Evolutionary conservation across 192 early-diverging fungal species (phyloP).

Genomic region (Rhizophagus clarus): DNA sequence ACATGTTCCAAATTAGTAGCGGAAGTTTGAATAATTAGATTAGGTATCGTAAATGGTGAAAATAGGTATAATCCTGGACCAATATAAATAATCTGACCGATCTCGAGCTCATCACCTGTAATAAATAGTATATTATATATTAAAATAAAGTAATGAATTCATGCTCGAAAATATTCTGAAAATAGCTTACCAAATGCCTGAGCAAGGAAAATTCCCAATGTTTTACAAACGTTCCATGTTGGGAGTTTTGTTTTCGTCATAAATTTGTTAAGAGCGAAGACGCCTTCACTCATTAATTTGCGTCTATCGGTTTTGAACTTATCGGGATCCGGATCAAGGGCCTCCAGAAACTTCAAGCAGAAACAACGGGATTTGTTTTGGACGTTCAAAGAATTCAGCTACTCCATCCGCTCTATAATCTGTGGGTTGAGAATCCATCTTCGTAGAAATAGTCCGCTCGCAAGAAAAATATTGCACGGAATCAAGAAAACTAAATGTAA

Average conservation of each 20-base stretch:
- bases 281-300: slow-evolving; percentile 14
- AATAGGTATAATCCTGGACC: not conserved
- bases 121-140: slow-evolving; percentile 11
- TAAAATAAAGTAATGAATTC: not conserved
- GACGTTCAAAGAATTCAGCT: slow-evolving; percentile 8
- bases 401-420: slow-evolving; percentile 18
- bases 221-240: not conserved
- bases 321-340: not conserved
- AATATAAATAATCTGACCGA: not conserved
- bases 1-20: not conserved
- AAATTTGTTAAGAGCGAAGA: not conserved
- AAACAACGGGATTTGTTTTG: slow-evolving; percentile 13
- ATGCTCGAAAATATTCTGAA: not conserved
- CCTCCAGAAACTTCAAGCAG: not conserved
- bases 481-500: slow-evolving; percentile 14
- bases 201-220: slow-evolving; percentile 12
- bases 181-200: slow-evolving; percentile 14
- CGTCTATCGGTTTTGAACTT: not conserved
- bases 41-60: slow-evolving; percentile 4
- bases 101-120: not conserved
- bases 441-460: not conserved
- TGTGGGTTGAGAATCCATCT: slow-evolving; percentile 15
- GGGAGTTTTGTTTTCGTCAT: not conserved
- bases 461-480: slow-evolving; percentile 1
- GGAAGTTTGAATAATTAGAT: slow-evolving; percentile 6